These are phyloP conservation scores for Dioszegia hungarica DNA, from an alignment of 768 basidiomycete species.

Conservation along the genomic window DNA sequence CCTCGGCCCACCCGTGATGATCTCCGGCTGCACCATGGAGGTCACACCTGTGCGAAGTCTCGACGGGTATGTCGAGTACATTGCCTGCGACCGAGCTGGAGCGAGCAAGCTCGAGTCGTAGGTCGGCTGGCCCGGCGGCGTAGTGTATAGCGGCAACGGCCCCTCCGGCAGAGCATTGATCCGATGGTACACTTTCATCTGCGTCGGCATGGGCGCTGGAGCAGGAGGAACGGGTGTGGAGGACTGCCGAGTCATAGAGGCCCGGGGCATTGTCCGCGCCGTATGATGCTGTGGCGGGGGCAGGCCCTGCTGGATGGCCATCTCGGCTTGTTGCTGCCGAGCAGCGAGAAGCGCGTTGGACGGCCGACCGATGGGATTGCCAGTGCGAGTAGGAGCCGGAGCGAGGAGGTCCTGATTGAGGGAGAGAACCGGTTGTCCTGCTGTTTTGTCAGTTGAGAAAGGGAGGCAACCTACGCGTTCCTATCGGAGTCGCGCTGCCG, in stretches of 20 bases:
- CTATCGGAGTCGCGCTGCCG: too few relatives aligned
- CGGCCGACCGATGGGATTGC: constrained; percentile 5
- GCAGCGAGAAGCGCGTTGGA: background rate
- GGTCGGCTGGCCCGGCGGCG: constrained; percentile 39
- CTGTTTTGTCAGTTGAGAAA: too few relatives aligned
- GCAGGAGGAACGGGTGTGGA: constrained; percentile 1
- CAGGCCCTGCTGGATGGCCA: background rate
- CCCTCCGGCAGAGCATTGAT: constrained; percentile 26
- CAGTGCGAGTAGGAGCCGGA: background rate
- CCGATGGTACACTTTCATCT: constrained; percentile 23
- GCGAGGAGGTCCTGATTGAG: background rate
- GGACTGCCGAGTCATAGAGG: background rate
- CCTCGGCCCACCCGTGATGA: constrained; percentile 49
- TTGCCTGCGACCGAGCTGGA: constrained; percentile 57
- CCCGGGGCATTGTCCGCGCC: background rate
- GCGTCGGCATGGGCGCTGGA: too few relatives aligned
- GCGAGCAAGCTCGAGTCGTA: constrained; percentile 19
- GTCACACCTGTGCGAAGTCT: constrained; percentile 86
- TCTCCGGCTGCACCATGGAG: constrained; percentile 82
- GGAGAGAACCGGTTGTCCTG: too few relatives aligned
- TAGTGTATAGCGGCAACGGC: constrained; percentile 24
- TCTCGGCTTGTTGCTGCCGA: background rate
- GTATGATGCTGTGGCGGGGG: background rate
- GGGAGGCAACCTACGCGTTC: too few relatives aligned
- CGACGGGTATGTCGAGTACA: constrained; percentile 76